Evolutionary conservation across 2,329 filamentous ascomycete species (phyloP).

Genomic region (Ustilaginoidea virens): DNA sequence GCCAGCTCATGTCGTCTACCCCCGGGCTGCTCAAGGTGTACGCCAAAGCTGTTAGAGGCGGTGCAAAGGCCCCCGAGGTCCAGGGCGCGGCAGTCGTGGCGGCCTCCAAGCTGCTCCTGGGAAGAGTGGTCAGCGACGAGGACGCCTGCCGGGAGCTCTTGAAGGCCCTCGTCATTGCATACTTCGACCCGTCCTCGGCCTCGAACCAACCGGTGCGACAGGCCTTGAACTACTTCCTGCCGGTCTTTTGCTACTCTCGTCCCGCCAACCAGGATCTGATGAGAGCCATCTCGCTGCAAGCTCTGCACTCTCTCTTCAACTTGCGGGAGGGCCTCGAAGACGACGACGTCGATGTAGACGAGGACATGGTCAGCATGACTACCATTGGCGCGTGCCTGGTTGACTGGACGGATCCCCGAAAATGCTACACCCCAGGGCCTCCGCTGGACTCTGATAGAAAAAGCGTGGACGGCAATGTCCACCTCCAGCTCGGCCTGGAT

Average conservation of each 20-base stretch:
- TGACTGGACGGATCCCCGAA: conserved; percentile 91
- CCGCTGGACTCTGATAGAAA: conserved; percentile 43
- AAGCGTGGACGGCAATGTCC: conserved; percentile 59
- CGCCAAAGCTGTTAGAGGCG: conserved; percentile 61
- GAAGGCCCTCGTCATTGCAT: conserved; percentile 68
- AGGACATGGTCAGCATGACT: conserved; percentile 64
- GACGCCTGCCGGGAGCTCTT: conserved; percentile 59
- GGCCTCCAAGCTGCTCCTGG: conserved; percentile 73
- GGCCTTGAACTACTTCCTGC: conserved; percentile 82
- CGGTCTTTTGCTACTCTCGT: conserved; percentile 82
- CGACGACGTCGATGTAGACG: conserved; percentile 58
- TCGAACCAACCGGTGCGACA: conserved; percentile 73
- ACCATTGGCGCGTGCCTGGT: conserved; percentile 70
- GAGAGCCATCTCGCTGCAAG: conserved; percentile 55
- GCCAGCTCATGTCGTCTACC: conserved; percentile 53
- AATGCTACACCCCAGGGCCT: conserved; percentile 42
- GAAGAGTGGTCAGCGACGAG: conserved; percentile 57
- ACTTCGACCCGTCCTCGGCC: conserved; percentile 74
- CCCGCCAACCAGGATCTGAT: conserved; percentile 72
- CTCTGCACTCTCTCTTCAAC: conserved; percentile 60
- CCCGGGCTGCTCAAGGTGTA: conserved; percentile 73
- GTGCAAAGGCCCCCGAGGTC: conserved; percentile 53
- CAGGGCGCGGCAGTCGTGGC: conserved; percentile 71
- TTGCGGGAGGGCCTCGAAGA: conserved; percentile 59
- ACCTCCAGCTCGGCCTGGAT: conserved; percentile 62